Evolutionary conservation across 306 rosid genomes (phyloP).

Genomic region (apple (Malus domestica)): ASM211411v1 NC_041801.1:14470501-14471000

Average conservation of each 20-base stretch:
- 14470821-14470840: constrained; percentile 7
- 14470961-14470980: not conserved
- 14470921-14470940: not conserved
- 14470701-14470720: constrained; percentile 44
- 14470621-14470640: constrained; percentile 23
- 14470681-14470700: constrained; percentile 33
- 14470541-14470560: not conserved
- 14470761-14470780: constrained; percentile 11
- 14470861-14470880: constrained; percentile 38
- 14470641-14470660: constrained; percentile 37
- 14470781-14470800: constrained; percentile 4
- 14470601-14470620: constrained; percentile 34
- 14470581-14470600: constrained; percentile 37
- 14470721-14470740: constrained; percentile 23
- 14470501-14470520: constrained; percentile 28
- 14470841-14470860: constrained; percentile 2
- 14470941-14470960: constrained; percentile 1
- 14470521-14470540: not conserved
- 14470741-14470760: constrained; percentile 8
- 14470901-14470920: not conserved
- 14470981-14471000: not conserved
- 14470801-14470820: constrained; percentile 8
- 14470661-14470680: constrained; percentile 16
- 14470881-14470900: not conserved
- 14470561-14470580: constrained; percentile 26